Conservation (phyloP, 2,329 filamentous ascomycete genomes). For the Alternaria sp. region DNA sequence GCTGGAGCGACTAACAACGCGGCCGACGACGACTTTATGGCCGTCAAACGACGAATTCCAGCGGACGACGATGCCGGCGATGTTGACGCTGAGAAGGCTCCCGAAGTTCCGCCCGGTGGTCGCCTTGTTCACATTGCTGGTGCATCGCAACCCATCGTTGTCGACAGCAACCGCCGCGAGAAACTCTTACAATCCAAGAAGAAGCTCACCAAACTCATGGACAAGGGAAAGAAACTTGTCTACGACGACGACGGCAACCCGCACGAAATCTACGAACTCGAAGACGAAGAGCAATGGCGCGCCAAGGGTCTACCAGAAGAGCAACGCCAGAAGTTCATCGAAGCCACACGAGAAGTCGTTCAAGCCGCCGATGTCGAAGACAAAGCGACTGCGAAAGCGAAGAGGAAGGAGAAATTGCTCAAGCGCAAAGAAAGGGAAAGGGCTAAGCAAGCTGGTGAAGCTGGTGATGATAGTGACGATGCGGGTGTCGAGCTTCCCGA, state of each 20-base stretch:
- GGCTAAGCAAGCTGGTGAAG: conserved; percentile 50
- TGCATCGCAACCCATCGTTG: conserved; percentile 72
- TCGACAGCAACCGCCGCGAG: conserved; percentile 94
- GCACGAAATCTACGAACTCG: conserved; percentile 86
- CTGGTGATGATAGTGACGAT: conserved; percentile 20
- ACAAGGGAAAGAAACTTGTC: conserved; percentile 81
- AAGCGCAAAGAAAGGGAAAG: conserved; percentile 73
- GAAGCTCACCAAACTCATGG: conserved; percentile 88
- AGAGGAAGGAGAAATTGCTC: conserved; percentile 76
- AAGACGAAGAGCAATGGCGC: conserved; percentile 81
- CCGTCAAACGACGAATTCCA: conserved; percentile 85
- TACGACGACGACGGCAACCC: conserved; percentile 92
- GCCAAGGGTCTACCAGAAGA: conserved; percentile 75
- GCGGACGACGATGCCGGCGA: conserved; percentile 65
- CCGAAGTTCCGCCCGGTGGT: conserved; percentile 54
- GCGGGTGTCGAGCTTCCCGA: conserved; percentile 40
- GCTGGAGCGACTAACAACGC: conserved; percentile 50
- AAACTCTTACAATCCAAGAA: conserved; percentile 97
- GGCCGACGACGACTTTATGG: conserved; percentile 81
- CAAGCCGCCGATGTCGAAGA: conserved; percentile 79
- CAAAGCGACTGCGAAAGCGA: conserved; percentile 79
- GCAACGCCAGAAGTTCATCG: conserved; percentile 79
- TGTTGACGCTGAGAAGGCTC: conserved; percentile 53
- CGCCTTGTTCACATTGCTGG: conserved; percentile 69
- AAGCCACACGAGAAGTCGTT: conserved; percentile 74